phyloP scores from a whole-genome alignment of 352 stramenopile genomes.

The Globisporangium recalcitrans region DNA sequence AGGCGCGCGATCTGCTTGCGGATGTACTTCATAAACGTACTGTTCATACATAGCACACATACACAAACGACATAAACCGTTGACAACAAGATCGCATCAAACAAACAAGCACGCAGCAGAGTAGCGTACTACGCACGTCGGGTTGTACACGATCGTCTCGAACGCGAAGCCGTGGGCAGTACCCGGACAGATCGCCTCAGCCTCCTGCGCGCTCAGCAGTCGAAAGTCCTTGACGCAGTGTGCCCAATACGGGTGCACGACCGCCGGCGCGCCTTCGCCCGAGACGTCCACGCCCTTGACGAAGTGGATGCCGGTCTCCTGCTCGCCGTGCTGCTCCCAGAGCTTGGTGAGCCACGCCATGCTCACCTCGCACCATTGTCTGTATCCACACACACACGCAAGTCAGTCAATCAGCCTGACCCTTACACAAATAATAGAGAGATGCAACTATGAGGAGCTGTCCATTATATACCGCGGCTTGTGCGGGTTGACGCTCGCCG shows the following conservation, averaged over 20 bases:
- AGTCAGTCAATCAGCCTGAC: too few species aligned
- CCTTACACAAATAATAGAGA: too few species aligned
- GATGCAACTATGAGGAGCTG: neutral
- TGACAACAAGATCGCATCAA: too few species aligned
- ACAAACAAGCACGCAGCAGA: neutral
- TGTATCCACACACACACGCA: constrained; percentile 6
- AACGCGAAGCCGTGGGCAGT: constrained; percentile 50
- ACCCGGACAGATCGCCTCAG: constrained; percentile 26
- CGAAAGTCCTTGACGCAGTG: constrained; percentile 59
- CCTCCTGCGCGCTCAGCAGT: constrained; percentile 36
- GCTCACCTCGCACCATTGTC: constrained; percentile 60
- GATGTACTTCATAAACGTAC: constrained; percentile 48
- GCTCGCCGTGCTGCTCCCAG: constrained; percentile 27
- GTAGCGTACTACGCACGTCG: constrained; percentile 20
- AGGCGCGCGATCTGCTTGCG: constrained; percentile 33
- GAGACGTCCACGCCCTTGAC: constrained; percentile 45
- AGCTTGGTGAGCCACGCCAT: constrained; percentile 54
- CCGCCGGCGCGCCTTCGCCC: constrained; percentile 24
- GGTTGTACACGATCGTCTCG: constrained; percentile 63
- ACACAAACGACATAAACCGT: too few species aligned
- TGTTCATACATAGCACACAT: constrained; percentile 12
- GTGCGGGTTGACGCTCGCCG: constrained; percentile 25
- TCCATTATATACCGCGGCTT: constrained; percentile 25
- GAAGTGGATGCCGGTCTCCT: constrained; percentile 47
- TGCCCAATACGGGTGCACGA: constrained; percentile 60